Evolutionary conservation across 148 eudicot genomes (phyloP).

Genomic region (Silene conica): DNA sequence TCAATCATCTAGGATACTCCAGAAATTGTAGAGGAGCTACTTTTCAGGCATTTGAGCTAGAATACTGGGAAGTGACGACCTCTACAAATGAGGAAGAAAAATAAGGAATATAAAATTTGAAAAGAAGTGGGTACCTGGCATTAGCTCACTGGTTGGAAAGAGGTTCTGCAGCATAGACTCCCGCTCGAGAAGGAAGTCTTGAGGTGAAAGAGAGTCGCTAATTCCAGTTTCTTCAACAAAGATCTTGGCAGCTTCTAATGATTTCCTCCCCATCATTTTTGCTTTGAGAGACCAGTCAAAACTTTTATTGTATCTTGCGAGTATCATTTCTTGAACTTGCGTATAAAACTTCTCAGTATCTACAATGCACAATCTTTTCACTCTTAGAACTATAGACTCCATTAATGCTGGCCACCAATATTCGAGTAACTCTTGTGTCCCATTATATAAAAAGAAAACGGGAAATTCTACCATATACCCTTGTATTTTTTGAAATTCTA

Average conservation of each 20-base stretch:
- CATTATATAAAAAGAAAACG: no score
- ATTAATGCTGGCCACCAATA: neutral
- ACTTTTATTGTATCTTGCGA: slow-evolving; percentile 80
- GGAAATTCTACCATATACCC: no score
- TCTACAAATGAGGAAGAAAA: neutral
- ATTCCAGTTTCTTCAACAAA: slow-evolving; percentile 93
- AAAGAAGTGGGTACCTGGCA: slow-evolving; percentile 65
- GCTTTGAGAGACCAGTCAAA: slow-evolving; percentile 98
- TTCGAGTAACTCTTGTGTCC: no score
- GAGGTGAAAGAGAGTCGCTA: slow-evolving; percentile 72
- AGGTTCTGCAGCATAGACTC: slow-evolving; percentile 66
- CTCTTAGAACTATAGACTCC: neutral
- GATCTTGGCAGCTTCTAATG: slow-evolving; percentile 84
- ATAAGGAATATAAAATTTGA: neutral
- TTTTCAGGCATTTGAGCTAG: neutral
- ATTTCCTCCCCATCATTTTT: slow-evolving; percentile 97
- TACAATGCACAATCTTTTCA: slow-evolving; percentile 24
- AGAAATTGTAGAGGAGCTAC: neutral
- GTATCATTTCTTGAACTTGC: slow-evolving; percentile 80
- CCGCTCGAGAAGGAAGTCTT: slow-evolving; percentile 82
- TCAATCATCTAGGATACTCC: neutral
- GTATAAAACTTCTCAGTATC: slow-evolving; percentile 93
- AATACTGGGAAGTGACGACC: neutral
- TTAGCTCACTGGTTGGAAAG: slow-evolving; percentile 86
- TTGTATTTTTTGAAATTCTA: no score